Conservation (phyloP, 1,284 basidiomycete species). For the Amanita bisporigera region DNA sequence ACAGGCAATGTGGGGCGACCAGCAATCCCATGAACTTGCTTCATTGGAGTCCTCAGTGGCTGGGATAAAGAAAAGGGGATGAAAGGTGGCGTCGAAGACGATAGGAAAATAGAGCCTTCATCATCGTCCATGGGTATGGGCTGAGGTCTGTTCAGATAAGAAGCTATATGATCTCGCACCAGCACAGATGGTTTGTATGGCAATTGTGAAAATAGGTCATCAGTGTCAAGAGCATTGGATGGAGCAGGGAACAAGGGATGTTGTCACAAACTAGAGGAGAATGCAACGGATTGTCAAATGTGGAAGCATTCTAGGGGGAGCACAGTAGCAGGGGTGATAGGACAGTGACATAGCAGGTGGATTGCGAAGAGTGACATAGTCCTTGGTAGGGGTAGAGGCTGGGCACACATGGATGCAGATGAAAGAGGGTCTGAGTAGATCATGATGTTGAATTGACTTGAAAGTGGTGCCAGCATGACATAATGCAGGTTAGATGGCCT, state of each 20-base stretch:
- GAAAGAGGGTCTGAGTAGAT: conserved; percentile 26
- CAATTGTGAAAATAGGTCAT: conserved; percentile 61
- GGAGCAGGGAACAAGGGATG: conserved; percentile 44
- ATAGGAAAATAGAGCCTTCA: conserved; percentile 60
- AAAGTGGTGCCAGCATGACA: too few species aligned
- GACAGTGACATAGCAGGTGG: conserved; percentile 49
- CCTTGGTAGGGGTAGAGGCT: conserved; percentile 49
- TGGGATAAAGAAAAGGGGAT: conserved; percentile 51
- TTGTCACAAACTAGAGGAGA: conserved; percentile 62
- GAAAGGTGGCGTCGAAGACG: conserved; percentile 45
- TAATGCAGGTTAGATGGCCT: too few species aligned
- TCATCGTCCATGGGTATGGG: conserved; percentile 58
- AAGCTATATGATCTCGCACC: conserved; percentile 43
- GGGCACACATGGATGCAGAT: conserved; percentile 43
- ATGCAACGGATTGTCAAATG: conserved; percentile 60
- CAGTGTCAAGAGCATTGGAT: conserved; percentile 40
- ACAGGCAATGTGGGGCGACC: conserved; percentile 38
- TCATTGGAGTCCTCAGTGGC: conserved; percentile 60
- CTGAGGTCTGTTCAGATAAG: conserved; percentile 47
- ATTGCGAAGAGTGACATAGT: conserved; percentile 41
- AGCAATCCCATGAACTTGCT: conserved; percentile 46
- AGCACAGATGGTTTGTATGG: conserved; percentile 55
- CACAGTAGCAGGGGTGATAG: conserved; percentile 50
- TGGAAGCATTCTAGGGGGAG: conserved; percentile 39
- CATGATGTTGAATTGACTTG: too few species aligned